A percentile compares a stretch with the other conserved stretches of the same genome.
These are phyloP conservation scores for Phytophthora sp. DNA, from an alignment of 352 stramenopile species.

Conservation along the genomic window DNA sequence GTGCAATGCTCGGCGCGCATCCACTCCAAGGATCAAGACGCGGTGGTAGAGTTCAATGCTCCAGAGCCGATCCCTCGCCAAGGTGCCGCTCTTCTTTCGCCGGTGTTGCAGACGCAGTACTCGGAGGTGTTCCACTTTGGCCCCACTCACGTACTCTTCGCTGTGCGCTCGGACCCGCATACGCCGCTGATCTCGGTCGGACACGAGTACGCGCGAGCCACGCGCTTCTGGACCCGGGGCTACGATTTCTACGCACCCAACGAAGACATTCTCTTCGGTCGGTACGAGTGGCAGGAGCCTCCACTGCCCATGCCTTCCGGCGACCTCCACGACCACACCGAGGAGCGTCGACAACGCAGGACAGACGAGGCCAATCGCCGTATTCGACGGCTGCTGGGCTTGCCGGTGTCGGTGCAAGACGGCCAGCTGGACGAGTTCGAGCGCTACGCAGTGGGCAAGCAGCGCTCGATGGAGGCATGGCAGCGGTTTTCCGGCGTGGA, in stretches of 20 bases:
- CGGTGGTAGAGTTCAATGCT: constrained; percentile 81
- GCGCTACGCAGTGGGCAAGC: constrained; percentile 50
- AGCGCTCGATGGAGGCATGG: constrained; percentile 66
- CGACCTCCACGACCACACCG: constrained; percentile 14
- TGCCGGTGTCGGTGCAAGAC: constrained; percentile 49
- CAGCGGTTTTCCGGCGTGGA: constrained; percentile 70
- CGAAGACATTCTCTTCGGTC: constrained; percentile 64
- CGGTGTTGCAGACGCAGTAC: constrained; percentile 81
- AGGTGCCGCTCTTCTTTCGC: constrained; percentile 40
- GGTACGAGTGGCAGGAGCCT: constrained; percentile 58
- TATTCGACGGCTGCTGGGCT: constrained; percentile 65
- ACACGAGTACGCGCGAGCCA: constrained; percentile 77
- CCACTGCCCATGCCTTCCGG: constrained; percentile 24
- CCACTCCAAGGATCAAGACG: constrained; percentile 61
- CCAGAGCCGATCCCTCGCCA: constrained; percentile 56
- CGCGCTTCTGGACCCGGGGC: constrained; percentile 85
- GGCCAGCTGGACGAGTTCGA: constrained; percentile 42
- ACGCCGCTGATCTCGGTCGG: constrained; percentile 63
- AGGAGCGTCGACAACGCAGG: constrained; percentile 16
- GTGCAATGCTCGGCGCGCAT: constrained; percentile 86
- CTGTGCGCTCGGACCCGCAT: constrained; percentile 79
- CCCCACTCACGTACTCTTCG: constrained; percentile 53
- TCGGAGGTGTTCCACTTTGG: constrained; percentile 87
- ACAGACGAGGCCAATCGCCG: constrained; percentile 56
- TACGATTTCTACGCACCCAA: constrained; percentile 88